Evolutionary conservation across 2,329 filamentous ascomycete species (phyloP).

Genomic region (Ambrosiella xylebori): DNA sequence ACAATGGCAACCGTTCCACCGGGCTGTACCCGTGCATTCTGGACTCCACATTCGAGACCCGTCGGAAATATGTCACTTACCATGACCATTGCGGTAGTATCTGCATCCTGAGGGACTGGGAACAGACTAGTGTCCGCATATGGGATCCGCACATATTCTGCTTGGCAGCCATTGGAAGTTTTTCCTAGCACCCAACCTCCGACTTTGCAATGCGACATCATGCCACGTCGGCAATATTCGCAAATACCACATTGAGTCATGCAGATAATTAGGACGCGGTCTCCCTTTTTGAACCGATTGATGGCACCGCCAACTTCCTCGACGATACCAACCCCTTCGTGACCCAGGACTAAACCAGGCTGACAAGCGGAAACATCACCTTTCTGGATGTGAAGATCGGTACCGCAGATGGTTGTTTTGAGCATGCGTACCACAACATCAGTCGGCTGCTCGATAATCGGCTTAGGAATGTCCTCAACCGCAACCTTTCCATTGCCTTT

Average conservation of each 20-base stretch:
- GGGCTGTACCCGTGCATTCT: conserved; percentile 33
- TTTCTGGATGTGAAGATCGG: conserved; percentile 37
- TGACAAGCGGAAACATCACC: conserved; percentile 33
- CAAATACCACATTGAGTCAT: conserved; percentile 35
- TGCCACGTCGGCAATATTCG: conserved; percentile 30
- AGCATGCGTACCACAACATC: conserved; percentile 32
- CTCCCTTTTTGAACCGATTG: conserved; percentile 29
- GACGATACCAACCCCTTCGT: conserved; percentile 35
- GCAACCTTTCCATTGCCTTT: conserved; percentile 19
- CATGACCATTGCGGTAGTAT: conserved; percentile 28
- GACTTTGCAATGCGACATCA: conserved; percentile 34
- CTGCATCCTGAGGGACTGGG: conserved; percentile 24
- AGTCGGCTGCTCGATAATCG: conserved; percentile 23
- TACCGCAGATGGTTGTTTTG: conserved; percentile 35
- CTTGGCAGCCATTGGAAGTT: conserved; percentile 34
- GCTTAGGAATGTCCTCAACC: conserved; percentile 26
- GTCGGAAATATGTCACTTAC: conserved; percentile 41
- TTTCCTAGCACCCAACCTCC: conserved; percentile 40
- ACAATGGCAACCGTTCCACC: conserved; percentile 36
- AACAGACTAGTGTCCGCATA: conserved; percentile 32
- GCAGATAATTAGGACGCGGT: conserved; percentile 33
- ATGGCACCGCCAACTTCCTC: conserved; percentile 28
- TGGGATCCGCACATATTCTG: conserved; percentile 37
- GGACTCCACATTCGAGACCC: conserved; percentile 35
- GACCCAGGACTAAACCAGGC: conserved; percentile 31